Conservation (phyloP, 2,329 filamentous ascomycete genomes). For the Trichoderma hamatum region DNA sequence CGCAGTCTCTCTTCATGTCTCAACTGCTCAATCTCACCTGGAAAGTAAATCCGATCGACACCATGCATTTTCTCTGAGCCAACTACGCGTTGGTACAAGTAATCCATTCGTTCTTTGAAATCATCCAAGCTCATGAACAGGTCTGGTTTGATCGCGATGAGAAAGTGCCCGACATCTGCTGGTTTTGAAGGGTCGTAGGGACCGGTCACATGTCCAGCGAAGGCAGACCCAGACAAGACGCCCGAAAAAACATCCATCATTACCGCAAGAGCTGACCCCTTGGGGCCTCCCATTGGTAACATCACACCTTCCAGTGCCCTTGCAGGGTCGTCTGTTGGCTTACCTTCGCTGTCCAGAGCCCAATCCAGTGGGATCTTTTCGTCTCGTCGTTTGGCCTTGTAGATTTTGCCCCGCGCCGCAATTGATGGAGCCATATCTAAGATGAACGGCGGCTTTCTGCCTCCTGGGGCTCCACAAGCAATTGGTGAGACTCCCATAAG, state of each 20-base stretch:
- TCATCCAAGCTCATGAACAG: slow-evolving; percentile 72
- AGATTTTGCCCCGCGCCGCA: slow-evolving; percentile 73
- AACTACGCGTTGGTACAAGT: slow-evolving; percentile 57
- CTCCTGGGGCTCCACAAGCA: slow-evolving; percentile 73
- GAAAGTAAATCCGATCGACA: slow-evolving; percentile 63
- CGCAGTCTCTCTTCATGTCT: slow-evolving; percentile 53
- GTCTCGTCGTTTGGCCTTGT: slow-evolving; percentile 67
- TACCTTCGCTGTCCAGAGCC: slow-evolving; percentile 73
- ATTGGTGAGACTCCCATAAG: slow-evolving; percentile 75
- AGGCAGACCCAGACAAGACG: slow-evolving; percentile 74
- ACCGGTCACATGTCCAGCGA: slow-evolving; percentile 74
- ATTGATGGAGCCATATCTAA: slow-evolving; percentile 73
- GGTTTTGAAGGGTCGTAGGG: slow-evolving; percentile 73
- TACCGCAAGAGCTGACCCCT: slow-evolving; percentile 74
- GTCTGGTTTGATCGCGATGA: slow-evolving; percentile 75
- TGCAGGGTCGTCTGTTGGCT: slow-evolving; percentile 70
- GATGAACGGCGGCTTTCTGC: slow-evolving; percentile 62
- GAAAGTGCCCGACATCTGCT: slow-evolving; percentile 74
- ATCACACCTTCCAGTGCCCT: slow-evolving; percentile 76
- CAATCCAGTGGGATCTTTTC: slow-evolving; percentile 72
- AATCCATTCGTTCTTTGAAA: slow-evolving; percentile 64
- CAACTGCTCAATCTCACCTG: slow-evolving; percentile 64
- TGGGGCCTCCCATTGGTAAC: slow-evolving; percentile 84
- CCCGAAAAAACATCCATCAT: slow-evolving; percentile 93
- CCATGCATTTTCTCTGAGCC: slow-evolving; percentile 57